Base-by-base conservation (phyloP, 495 filamentous ascomycete species). In the Zalerion maritima region DNA sequence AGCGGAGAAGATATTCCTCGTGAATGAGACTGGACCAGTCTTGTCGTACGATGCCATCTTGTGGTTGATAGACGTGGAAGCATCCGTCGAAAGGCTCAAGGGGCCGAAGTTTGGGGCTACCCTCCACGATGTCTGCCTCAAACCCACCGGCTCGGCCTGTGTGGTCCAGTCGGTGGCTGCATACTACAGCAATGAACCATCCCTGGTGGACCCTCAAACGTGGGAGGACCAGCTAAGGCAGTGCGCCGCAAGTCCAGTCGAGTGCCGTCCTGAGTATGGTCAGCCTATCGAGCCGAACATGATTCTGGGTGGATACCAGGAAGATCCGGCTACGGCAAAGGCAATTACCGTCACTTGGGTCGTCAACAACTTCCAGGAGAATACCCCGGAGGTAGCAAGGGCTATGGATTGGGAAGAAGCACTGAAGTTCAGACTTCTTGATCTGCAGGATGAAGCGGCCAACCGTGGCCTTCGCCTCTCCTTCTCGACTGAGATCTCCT, bases 21-120 rank as follows among this genome's bases (percentile, higher is more conserved):
- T 96, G 32, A 97, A 96, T 40, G 84, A 94, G 42, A 83, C 72
- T 5, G 75, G 77, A 2, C 81, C 81, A 2, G 78, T 94, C 10
- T 48, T 97, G 29, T 79, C 72, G 48, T 89, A 87, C 35, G 78
- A 94, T 3, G 94, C 80, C 0, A 58, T 97, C 9, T 55, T 56
- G 4, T 97, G 89, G 89, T 96, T 87, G 89, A 82, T 89, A 45
- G 83, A 75, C 38, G 78, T 97, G 3, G 89, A 97, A 45, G 65
- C 68, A 17, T 67, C 72, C 4, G 66, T 94, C 24, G 64, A 64
- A 15, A 55, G 67, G 6, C 68, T 87, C 33, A 76, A 73, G 33
- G 84, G 84, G 2, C 19, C 61, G 8, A 48, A 73, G 14, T 64
- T 66, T 26, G 72, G 67, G 3, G 63, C 71, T 19, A 73, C 64